Evolutionary conservation across 176 grass and related monocot genomes (phyloP), one percentile per base, ranked within the genome.

Genomic region (Bonia amplexicaulis): DNA sequence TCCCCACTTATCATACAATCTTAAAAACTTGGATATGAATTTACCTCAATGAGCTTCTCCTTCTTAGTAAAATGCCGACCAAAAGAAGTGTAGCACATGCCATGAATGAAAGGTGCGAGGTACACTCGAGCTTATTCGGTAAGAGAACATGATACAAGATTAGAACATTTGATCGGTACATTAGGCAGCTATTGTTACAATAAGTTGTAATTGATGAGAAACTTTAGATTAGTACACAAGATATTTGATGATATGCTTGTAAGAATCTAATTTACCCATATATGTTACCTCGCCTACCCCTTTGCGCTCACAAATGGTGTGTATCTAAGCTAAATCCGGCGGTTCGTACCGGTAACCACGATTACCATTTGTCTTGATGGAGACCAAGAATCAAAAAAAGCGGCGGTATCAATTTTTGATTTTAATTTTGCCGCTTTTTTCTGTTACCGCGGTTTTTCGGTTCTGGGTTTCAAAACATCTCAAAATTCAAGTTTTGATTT

Each of bases 61-160:
- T 79, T 73, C 77, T 95, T 90, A 12, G 90, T 95, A 70, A 95
- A 95, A 89, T 95, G 93, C 31, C 93, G 90, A 44, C 93, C 93
- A 76, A 92, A 95, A 60, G 93, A 95, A 69, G 90, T 95, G 73
- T 95, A 95, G 55, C 88, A 88, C 88, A 82, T 91, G 41, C 93
- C 93, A 92, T 95, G 86, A 63, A 92, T 55, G 77, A 92, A 95
- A 70, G 93, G 93, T 79, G 90, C 88, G 52, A 95, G 88, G 88
- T 92, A 92, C 53, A 92, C 93, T 71, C 63, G 41, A 95, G 65
- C 45, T 86, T 95, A 62, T 82, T 86, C 93, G 80, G 14, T 84
- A 86, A 85, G 46, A 74, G 25, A 87, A 55, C n/a, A 10, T 19
- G 57, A 86, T 44, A 20, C 20, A 33, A 27, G 3, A 76, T 81